Conservation (phyloP, 345 rosid species). For the Syzygium grande region DNA sequence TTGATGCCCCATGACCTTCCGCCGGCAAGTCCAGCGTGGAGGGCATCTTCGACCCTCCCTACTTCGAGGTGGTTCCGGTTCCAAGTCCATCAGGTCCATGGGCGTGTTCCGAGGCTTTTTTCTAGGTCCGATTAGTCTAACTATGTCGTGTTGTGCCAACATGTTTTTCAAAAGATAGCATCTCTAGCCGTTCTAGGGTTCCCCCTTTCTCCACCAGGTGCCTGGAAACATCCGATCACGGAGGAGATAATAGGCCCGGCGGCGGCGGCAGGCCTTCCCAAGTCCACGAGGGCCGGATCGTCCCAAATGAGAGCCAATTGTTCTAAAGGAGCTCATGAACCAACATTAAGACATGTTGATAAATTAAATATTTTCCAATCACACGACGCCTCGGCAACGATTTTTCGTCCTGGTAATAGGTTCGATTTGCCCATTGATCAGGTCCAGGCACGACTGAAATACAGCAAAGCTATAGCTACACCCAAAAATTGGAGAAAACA, state of each 20-base stretch:
- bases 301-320: background rate
- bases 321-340: background rate
- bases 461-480: background rate
- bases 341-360: background rate
- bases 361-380: background rate
- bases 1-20: constrained; percentile 37
- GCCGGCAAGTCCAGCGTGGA: constrained; percentile 27
- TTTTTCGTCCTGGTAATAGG: background rate
- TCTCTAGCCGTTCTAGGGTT: background rate
- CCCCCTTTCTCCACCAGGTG: background rate
- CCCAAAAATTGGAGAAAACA: background rate
- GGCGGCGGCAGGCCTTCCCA: too few relatives aligned
- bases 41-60: constrained; percentile 46
- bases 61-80: constrained; percentile 32
- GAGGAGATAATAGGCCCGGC: background rate
- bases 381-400: background rate
- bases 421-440: background rate
- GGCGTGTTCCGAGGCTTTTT: too few relatives aligned
- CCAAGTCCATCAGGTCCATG: constrained; percentile 24
- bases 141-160: background rate
- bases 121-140: too few relatives aligned
- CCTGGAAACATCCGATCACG: background rate
- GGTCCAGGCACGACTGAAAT: background rate
- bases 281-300: background rate
- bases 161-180: background rate